These are phyloP conservation scores for Colletotrichum sp. DNA, from an alignment of 2,329 filamentous ascomycete species.

Conservation along the genomic window DNA sequence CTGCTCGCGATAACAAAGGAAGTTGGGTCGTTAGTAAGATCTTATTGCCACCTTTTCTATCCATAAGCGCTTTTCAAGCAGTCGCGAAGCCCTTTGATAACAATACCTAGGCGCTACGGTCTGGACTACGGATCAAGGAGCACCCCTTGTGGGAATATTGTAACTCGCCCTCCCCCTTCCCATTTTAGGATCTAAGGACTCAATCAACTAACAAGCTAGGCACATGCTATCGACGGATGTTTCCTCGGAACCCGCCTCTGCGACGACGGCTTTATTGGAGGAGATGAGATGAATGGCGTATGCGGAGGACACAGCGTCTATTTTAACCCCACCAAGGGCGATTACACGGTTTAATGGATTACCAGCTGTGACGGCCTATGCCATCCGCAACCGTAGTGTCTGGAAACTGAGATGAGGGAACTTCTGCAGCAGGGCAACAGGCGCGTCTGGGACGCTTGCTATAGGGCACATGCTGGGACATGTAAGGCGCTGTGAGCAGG, in stretches of 20 bases:
- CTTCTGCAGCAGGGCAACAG: too few relatives aligned
- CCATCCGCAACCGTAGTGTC: too few relatives aligned
- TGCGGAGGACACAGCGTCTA: neutral
- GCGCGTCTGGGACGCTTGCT: too few relatives aligned
- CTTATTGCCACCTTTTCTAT: accelerated
- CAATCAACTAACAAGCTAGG: neutral
- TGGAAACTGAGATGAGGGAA: too few relatives aligned
- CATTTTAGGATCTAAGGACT: neutral
- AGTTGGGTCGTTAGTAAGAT: neutral
- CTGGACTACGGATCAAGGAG: neutral
- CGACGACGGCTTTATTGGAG: neutral
- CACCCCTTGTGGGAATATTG: neutral
- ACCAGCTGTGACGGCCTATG: neutral
- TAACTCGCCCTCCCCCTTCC: neutral
- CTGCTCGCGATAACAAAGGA: neutral
- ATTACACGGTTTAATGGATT: neutral
- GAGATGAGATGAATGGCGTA: neutral
- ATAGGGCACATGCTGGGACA: too few relatives aligned
- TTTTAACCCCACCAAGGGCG: neutral
- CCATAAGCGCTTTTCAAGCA: neutral
- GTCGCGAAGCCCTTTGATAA: neutral
- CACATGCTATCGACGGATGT: neutral
- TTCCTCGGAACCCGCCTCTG: neutral
- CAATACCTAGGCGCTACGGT: neutral
- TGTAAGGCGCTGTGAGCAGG: too few relatives aligned